These are phyloP conservation scores for Rhodotorula sphaerocarpa DNA, from an alignment of 768 basidiomycete genomes.

Conservation along the genomic window DNA sequence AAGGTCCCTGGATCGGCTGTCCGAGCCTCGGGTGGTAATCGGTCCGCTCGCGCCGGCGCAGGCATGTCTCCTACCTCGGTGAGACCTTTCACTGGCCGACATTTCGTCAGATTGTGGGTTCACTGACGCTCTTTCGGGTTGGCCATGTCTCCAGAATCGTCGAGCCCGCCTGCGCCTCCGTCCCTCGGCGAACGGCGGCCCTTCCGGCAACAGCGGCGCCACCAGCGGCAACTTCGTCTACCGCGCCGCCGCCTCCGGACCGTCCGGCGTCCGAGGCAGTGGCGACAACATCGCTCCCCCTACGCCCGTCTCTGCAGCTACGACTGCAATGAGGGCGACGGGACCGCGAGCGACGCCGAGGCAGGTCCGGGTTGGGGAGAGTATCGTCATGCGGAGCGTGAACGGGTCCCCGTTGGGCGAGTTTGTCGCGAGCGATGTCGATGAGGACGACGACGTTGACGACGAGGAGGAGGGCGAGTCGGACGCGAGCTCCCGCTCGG, in stretches of 20 bases:
- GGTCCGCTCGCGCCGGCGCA: background rate
- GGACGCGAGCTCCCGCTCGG: background rate
- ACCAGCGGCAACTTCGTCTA: constrained; percentile 28
- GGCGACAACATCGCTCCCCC: no score
- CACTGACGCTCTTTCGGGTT: no score
- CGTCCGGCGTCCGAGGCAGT: no score
- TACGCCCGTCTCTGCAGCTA: background rate
- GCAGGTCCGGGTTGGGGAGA: constrained; percentile 12
- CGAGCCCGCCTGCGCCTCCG: constrained; percentile 1
- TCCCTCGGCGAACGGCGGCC: no score
- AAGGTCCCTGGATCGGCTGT: background rate
- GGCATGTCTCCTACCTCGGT: background rate
- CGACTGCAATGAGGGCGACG: background rate
- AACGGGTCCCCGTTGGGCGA: constrained; percentile 22
- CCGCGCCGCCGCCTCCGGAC: no score
- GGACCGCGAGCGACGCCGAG: background rate
- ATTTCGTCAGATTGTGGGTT: no score
- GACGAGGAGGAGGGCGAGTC: background rate
- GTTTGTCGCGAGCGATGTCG: constrained; percentile 17
- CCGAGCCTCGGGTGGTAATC: background rate
- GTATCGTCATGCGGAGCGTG: constrained; percentile 17
- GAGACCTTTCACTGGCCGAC: background rate
- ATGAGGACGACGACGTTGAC: constrained; percentile 6
- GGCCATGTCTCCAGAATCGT: background rate
- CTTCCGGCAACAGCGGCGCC: no score